Base-by-base conservation (phyloP, 345 rosid species). In the Lumnitzera racemosa region DNA sequence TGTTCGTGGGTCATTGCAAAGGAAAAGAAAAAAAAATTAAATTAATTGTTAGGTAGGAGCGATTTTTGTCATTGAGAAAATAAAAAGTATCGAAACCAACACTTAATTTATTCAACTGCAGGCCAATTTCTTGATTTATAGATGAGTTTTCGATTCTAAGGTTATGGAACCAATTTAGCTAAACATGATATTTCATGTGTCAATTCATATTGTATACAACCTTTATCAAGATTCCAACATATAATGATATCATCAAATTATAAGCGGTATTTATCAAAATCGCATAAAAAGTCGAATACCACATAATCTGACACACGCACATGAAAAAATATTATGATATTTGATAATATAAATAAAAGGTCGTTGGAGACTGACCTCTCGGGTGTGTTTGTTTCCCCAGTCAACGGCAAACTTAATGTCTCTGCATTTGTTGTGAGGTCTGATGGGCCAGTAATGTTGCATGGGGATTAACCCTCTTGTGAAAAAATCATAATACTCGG, bases 401-500 rank as follows among this genome's bases (percentile, higher is more conserved):
- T 81, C 76, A 2, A 81, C 85, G 1, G 82, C 82, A 29, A 72
- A 75, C 46, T 77, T 70, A 63, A 81, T 71, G 57, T 76, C 77
- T n/a, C 62, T 15, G 57, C 85, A 81, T 46, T 68, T 70, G 41
- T 59, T 47, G 8, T 47, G 36, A 16, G 70, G 66, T 53, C 72
- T 65, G 53, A 81, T 66, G 7, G 85, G 85, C 85, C 82, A 81
- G 48, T 77, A 81, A 53, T 81, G 82, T 57, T 78, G 54, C 62
- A 78, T 47, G 0, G 85, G 82, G 61, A 65, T 52, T 80, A 81
- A 62, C 31, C 80, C 74, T 64, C 85, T 70, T 41, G 24, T 63
- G 51, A 74, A 80, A 67, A 80, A 72, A 59, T 80, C 85, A 29
- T 72, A 68, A 55, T 51, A 77, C 43, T 61, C 64, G 13, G 80